phyloP scores from a whole-genome alignment of 2,329 filamentous ascomycete genomes.

The Plenodomus tracheiphilus region DNA sequence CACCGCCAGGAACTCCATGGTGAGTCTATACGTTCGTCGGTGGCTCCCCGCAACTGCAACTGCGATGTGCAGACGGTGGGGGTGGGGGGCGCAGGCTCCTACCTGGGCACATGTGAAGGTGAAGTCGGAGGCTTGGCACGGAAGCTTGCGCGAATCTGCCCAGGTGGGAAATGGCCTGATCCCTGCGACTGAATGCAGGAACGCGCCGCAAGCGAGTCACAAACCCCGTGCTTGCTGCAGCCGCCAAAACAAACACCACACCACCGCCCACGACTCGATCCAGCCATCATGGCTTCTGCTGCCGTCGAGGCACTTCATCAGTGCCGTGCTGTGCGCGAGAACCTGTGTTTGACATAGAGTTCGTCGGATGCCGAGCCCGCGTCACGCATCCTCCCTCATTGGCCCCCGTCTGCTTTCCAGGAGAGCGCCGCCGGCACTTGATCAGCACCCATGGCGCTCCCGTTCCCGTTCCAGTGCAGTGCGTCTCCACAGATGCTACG shows the following conservation, averaged over 20 bases:
- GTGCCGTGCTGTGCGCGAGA: background rate
- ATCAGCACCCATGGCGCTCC: conserved; percentile 9
- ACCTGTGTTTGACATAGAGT: background rate
- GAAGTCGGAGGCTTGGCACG: conserved; percentile 4
- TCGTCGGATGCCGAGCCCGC: background rate
- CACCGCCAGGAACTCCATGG: background rate
- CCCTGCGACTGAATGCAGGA: conserved; percentile 8
- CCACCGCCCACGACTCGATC: too few species aligned
- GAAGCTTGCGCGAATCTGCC: background rate
- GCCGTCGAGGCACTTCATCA: background rate
- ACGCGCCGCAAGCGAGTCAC: conserved; percentile 1
- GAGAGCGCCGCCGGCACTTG: background rate
- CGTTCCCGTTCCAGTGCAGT: conserved; percentile 15
- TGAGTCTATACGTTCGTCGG: background rate
- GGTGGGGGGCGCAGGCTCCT: too few species aligned
- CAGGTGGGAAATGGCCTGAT: background rate
- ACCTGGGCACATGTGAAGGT: too few species aligned
- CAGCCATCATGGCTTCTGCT: background rate
- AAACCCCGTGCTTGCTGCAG: background rate
- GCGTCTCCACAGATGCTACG: conserved; percentile 6
- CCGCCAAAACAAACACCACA: background rate
- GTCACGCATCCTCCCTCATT: background rate
- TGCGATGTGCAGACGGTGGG: too few species aligned
- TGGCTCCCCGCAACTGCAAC: too few species aligned
- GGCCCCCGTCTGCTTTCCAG: background rate